Conservation (phyloP, 2,329 filamentous ascomycete genomes). For the Pseudogymnoascus sp. region DNA sequence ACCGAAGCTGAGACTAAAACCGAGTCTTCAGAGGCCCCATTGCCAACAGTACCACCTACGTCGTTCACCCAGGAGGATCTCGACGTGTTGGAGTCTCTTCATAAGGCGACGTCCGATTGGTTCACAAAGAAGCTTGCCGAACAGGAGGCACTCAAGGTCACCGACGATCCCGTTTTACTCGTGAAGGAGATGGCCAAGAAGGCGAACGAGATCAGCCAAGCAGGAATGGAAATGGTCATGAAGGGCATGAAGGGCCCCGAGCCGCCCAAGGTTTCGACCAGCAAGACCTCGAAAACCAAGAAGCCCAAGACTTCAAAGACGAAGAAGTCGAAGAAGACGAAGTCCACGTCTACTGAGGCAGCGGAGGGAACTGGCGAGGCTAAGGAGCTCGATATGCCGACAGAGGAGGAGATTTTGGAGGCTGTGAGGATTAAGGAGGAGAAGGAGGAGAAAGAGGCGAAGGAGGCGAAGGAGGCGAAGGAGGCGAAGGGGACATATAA, state of each 20-base stretch:
- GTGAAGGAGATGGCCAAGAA: constrained; percentile 62
- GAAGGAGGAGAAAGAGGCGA: not conserved
- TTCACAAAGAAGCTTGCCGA: constrained; percentile 59
- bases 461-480: not conserved
- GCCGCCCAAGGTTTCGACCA: constrained; percentile 33
- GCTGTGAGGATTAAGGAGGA: constrained; percentile 39
- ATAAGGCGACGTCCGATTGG: constrained; percentile 61
- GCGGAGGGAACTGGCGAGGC: constrained; percentile 34
- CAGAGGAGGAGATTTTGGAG: constrained; percentile 42
- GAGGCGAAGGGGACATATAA: not conserved
- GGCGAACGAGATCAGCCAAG: constrained; percentile 62
- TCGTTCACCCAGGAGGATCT: constrained; percentile 69
- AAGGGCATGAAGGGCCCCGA: constrained; percentile 51
- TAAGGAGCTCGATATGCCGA: constrained; percentile 36
- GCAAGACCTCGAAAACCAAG: constrained; percentile 31
- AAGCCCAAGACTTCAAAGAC: constrained; percentile 31
- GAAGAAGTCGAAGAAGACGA: constrained; percentile 31
- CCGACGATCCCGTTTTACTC: constrained; percentile 67
- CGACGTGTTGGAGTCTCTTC: constrained; percentile 50
- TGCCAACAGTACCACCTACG: constrained; percentile 48
- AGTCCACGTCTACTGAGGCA: constrained; percentile 23
- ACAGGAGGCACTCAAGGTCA: constrained; percentile 60
- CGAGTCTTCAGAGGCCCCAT: constrained; percentile 26
- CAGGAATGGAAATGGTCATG: constrained; percentile 60
- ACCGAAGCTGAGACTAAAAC: constrained; percentile 21